phyloP scores from a whole-genome alignment of 306 rosid species.

The Vigna mungo region DNA sequence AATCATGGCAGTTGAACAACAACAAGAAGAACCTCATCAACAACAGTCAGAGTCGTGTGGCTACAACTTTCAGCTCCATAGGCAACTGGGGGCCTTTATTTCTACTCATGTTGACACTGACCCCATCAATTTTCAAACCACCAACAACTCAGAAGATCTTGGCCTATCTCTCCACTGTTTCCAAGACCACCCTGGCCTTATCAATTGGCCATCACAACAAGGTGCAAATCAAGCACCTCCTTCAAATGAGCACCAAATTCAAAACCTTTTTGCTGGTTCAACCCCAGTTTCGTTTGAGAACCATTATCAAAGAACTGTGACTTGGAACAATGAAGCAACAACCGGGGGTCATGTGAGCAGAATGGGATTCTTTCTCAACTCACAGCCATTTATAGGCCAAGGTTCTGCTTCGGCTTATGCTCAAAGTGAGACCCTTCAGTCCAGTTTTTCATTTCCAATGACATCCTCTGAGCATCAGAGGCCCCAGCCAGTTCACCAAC shows the following conservation, averaged over 20 bases:
- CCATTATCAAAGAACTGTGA: slow-evolving; percentile 57
- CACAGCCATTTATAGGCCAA: slow-evolving; percentile 55
- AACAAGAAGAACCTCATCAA: slow-evolving; percentile 40
- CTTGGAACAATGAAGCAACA: slow-evolving; percentile 51
- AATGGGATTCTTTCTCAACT: slow-evolving; percentile 52
- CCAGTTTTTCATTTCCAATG: slow-evolving; percentile 58
- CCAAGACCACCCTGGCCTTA: slow-evolving; percentile 53
- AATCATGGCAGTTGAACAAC: slow-evolving; percentile 33
- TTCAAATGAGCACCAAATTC: slow-evolving; percentile 47
- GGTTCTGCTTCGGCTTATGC: slow-evolving; percentile 51
- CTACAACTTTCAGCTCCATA: slow-evolving; percentile 56
- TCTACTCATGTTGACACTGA: slow-evolving; percentile 46
- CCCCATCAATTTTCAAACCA: slow-evolving; percentile 57
- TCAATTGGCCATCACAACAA: slow-evolving; percentile 50
- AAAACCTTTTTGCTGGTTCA: slow-evolving; percentile 46
- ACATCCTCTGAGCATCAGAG: slow-evolving; percentile 53
- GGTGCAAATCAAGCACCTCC: slow-evolving; percentile 41
- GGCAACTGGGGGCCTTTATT: slow-evolving; percentile 51
- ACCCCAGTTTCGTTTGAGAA: slow-evolving; percentile 53
- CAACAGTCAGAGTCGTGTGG: slow-evolving; percentile 52
- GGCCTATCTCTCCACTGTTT: slow-evolving; percentile 79
- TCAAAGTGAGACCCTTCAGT: slow-evolving; percentile 77
- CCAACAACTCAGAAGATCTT: slow-evolving; percentile 59
- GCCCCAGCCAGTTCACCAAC: slow-evolving; percentile 48
- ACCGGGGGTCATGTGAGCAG: slow-evolving; percentile 34